Percentiles rank a stretch among this genome's conserved stretches.
Conservation (phyloP, 495 filamentous ascomycete genomes). For the Corynascus novoguineensis region DNA sequence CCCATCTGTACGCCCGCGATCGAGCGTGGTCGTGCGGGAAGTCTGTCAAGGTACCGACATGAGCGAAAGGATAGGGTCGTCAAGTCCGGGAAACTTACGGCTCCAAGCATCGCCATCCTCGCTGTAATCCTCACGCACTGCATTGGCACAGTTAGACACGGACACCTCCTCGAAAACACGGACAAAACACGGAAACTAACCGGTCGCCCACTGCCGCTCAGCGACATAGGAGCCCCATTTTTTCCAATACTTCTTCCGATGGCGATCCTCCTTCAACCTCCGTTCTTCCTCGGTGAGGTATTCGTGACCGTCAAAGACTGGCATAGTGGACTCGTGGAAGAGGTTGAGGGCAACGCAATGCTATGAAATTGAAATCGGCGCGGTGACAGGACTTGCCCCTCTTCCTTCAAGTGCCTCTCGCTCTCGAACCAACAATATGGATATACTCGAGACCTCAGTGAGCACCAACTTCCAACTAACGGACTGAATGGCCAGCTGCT, state of each 20-base stretch:
- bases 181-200: slow-evolving; percentile 41
- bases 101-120: slow-evolving; percentile 91
- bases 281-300: slow-evolving; percentile 83
- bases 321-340: slow-evolving; percentile 52
- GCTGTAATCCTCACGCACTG: slow-evolving; percentile 90
- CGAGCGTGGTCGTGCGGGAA: slow-evolving; percentile 89
- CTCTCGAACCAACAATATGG: neutral
- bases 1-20: slow-evolving; percentile 86
- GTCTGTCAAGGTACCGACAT: slow-evolving; percentile 52
- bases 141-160: slow-evolving; percentile 23
- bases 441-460: slow-evolving; percentile 4
- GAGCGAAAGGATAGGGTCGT: neutral
- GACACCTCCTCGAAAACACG: slow-evolving; percentile 5
- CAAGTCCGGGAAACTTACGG: slow-evolving; percentile 51
- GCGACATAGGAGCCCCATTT: slow-evolving; percentile 81
- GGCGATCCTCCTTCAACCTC: slow-evolving; percentile 76
- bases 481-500: neutral
- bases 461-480: neutral
- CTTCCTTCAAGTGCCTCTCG: neutral
- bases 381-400: neutral
- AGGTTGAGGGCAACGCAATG: neutral
- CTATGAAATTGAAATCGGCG: neutral
- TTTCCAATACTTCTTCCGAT: slow-evolving; percentile 86
- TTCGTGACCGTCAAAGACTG: slow-evolving; percentile 76
- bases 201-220: slow-evolving; percentile 84